phyloP scores from a whole-genome alignment of 768 basidiomycete species.

The Collybia mongolica region DNA sequence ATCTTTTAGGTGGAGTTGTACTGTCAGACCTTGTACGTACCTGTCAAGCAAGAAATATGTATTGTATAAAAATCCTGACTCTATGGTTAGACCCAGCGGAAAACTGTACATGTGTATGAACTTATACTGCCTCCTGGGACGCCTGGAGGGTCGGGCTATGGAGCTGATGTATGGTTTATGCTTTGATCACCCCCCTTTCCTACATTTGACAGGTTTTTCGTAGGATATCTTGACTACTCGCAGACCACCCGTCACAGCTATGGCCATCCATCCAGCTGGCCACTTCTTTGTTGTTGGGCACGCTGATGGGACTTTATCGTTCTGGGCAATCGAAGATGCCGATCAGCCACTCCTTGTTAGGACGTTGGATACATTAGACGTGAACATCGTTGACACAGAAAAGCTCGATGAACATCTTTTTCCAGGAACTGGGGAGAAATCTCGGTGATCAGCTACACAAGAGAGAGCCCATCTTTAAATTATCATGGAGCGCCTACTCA shows the following conservation, averaged over 20 bases:
- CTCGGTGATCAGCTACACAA: conserved; percentile 12
- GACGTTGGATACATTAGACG: conserved; percentile 57
- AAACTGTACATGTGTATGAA: conserved; percentile 62
- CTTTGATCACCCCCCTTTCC: background rate
- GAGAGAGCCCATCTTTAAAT: conserved; percentile 82
- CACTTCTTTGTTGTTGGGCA: conserved; percentile 82
- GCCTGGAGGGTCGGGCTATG: conserved; percentile 72
- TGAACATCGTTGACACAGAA: conserved; percentile 51
- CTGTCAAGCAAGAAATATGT: background rate
- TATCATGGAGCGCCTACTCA: conserved; percentile 80
- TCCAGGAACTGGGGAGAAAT: conserved; percentile 15
- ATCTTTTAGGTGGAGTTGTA: conserved; percentile 54
- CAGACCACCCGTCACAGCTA: conserved; percentile 62
- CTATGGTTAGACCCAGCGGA: conserved; percentile 40
- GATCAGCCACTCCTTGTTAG: conserved; percentile 73
- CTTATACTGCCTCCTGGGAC: conserved; percentile 76
- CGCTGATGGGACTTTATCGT: conserved; percentile 78
- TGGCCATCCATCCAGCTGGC: conserved; percentile 72
- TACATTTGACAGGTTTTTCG: background rate
- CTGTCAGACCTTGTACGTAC: conserved; percentile 54
- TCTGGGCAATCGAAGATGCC: conserved; percentile 81
- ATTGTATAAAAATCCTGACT: conserved; percentile 4
- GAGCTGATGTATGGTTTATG: conserved; percentile 40
- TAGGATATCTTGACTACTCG: conserved; percentile 74
- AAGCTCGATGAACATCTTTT: conserved; percentile 42